Evolutionary conservation across 2,329 filamentous ascomycete genomes (phyloP).

Genomic region (Aureobasidium subglaciale): DNA sequence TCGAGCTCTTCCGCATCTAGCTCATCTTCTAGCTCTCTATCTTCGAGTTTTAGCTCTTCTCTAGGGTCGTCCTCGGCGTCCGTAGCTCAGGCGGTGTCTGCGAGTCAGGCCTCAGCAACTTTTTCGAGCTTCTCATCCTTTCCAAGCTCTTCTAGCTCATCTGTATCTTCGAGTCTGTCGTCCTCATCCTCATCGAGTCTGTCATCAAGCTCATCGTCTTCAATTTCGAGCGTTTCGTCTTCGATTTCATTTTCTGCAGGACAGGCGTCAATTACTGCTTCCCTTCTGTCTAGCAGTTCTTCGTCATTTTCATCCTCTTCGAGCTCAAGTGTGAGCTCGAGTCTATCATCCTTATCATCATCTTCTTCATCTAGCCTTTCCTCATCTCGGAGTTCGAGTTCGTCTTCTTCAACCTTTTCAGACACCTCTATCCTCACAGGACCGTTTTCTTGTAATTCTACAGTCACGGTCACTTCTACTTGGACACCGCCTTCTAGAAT

Average conservation of each 20-base stretch:
- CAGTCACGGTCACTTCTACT: neutral
- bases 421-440: too few species aligned
- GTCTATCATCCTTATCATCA: too few species aligned
- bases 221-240: neutral
- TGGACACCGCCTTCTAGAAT: neutral
- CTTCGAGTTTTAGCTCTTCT: neutral
- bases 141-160: neutral
- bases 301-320: neutral
- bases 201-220: neutral
- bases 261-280: neutral
- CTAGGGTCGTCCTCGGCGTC: neutral
- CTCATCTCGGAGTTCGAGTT: neutral
- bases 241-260: neutral
- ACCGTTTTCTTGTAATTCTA: neutral
- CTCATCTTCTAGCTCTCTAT: neutral
- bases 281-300: neutral
- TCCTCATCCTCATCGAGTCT: too few species aligned
- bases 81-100: too few species aligned
- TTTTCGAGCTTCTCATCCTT: neutral
- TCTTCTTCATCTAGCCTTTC: too few species aligned
- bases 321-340: too few species aligned
- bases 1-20: conserved; percentile 1
- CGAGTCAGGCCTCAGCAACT: too few species aligned
- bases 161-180: neutral
- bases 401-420: neutral